phyloP scores from a whole-genome alignment of 176 grass and related monocot genomes.

The Raddia guianensis region DNA sequence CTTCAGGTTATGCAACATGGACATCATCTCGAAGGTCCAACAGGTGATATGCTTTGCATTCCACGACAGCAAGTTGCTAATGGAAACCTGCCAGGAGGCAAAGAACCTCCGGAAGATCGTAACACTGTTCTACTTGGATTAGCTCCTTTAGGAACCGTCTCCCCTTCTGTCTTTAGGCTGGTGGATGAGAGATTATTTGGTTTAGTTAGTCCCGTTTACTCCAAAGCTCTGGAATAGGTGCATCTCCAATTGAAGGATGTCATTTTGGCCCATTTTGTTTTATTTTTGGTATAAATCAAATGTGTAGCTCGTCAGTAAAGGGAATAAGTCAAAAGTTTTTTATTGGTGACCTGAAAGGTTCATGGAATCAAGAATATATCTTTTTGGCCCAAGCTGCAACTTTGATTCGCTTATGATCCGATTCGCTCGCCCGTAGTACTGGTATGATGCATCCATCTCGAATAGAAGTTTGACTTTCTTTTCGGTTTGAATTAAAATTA shows the following conservation, averaged over 20 bases:
- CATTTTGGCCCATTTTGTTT: slow-evolving; percentile 52
- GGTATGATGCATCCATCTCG: no score
- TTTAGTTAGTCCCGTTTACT: slow-evolving; percentile 35
- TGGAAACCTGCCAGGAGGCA: slow-evolving; percentile 97
- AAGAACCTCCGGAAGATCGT: slow-evolving; percentile 96
- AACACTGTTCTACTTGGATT: slow-evolving; percentile 99
- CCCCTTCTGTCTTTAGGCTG: slow-evolving; percentile 44
- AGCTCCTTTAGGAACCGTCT: slow-evolving; percentile 26
- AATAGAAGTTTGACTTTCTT: no score
- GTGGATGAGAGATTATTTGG: no score
- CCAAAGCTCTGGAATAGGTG: slow-evolving; percentile 34
- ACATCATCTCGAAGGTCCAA: slow-evolving; percentile 94
- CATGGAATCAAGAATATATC: not conserved
- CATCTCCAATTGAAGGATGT: slow-evolving; percentile 29
- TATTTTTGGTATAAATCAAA: slow-evolving; percentile 52
- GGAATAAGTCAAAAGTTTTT: slow-evolving; percentile 12
- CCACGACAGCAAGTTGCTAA: slow-evolving; percentile 92
- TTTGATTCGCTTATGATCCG: no score
- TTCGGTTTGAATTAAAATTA: no score
- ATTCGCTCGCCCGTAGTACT: no score
- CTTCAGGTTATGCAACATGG: slow-evolving; percentile 98
- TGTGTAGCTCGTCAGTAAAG: slow-evolving; percentile 31
- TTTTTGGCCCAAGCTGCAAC: not conserved
- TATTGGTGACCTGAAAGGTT: not conserved
- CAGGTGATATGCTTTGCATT: slow-evolving; percentile 97